Evolutionary conservation across 2,329 filamentous ascomycete genomes (phyloP).

Genomic region (Verticillium klebahnii): DNA sequence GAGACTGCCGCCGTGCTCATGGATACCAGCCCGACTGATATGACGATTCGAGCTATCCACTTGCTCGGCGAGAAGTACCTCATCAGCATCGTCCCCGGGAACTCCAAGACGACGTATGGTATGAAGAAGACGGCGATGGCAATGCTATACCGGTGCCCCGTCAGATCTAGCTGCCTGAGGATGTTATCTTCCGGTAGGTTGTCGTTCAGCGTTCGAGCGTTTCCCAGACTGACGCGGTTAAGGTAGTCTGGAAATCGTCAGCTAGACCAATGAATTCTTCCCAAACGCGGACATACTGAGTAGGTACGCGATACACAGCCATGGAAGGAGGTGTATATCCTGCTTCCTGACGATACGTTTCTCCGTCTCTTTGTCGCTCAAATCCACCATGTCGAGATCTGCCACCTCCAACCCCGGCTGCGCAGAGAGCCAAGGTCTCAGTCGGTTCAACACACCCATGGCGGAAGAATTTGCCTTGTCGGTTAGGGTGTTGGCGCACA

Average conservation of each 20-base stretch:
- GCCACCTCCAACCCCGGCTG: constrained; percentile 22
- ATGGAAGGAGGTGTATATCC: constrained; percentile 22
- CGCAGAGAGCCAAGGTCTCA: background rate
- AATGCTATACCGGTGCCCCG: constrained; percentile 20
- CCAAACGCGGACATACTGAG: constrained; percentile 14
- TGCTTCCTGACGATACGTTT: constrained; percentile 23
- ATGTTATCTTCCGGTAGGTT: constrained; percentile 24
- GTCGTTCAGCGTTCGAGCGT: constrained; percentile 23
- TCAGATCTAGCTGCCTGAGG: constrained; percentile 19
- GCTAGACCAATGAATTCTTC: background rate
- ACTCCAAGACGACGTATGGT: constrained; percentile 20
- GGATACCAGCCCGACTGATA: constrained; percentile 45
- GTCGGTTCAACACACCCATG: background rate
- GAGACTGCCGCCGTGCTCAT: constrained; percentile 39
- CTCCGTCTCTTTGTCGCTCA: constrained; percentile 23
- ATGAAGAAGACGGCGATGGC: constrained; percentile 21
- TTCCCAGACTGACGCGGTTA: constrained; percentile 23
- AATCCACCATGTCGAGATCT: constrained; percentile 20
- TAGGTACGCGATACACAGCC: constrained; percentile 23
- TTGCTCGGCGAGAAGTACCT: constrained; percentile 24
- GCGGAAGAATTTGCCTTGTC: background rate
- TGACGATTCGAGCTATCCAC: constrained; percentile 29
- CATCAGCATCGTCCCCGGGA: constrained; percentile 23
- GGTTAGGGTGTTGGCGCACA: background rate
- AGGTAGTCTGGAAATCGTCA: constrained; percentile 10